Conservation (phyloP, 1,284 basidiomycete species). For the Kalmanozyma brasiliensis region DNA sequence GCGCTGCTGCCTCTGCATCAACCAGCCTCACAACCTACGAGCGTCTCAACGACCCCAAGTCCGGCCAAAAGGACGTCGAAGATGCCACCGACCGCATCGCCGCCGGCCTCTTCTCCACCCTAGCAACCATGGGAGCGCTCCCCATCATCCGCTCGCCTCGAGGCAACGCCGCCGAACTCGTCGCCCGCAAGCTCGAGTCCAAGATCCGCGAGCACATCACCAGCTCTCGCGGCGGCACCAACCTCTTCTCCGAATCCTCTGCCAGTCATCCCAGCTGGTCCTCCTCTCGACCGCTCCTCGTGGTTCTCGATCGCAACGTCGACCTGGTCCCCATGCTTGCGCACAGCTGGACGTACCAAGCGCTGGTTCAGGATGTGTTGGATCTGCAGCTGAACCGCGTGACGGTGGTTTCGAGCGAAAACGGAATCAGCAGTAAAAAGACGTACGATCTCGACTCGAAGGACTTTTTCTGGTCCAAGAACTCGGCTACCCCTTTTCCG, state of each 20-base stretch:
- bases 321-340: conserved; percentile 94
- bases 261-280: conserved; percentile 32
- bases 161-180: conserved; percentile 98
- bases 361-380: conserved; percentile 95
- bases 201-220: conserved; percentile 93
- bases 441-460: conserved; percentile 93
- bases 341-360: conserved; percentile 99
- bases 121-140: conserved; percentile 90
- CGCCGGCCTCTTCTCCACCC: conserved; percentile 87
- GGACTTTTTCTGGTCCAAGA: conserved; percentile 99
- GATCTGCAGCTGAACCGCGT: conserved; percentile 97
- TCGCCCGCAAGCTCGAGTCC: conserved; percentile 91
- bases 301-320: conserved; percentile 93
- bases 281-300: conserved; percentile 72
- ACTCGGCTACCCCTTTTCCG: conserved; percentile 94
- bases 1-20: conserved; percentile 25
- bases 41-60: conserved; percentile 89
- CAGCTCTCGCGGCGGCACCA: conserved; percentile 71
- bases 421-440: conserved; percentile 48
- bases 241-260: conserved; percentile 66
- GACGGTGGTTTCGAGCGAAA: conserved; percentile 72
- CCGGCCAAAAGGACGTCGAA: conserved; percentile 90
- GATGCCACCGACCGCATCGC: conserved; percentile 92
- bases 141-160: conserved; percentile 94
- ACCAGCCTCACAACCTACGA: conserved; percentile 74